Evolutionary conservation across 78 protist species (phyloP).

Genomic region (Dictyostelium purpureum): DNA sequence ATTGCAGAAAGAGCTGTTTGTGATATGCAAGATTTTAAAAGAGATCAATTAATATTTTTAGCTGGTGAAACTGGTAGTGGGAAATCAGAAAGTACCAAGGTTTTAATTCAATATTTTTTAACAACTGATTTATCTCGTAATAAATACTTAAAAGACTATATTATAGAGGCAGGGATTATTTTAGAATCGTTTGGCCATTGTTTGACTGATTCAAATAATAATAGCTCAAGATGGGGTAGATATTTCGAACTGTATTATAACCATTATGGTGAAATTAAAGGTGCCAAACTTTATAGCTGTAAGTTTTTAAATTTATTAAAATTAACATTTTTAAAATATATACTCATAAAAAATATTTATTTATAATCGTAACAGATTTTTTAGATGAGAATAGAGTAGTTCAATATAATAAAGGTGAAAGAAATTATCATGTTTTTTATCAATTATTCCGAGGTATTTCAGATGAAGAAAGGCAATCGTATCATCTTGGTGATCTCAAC

Average conservation of each 20-base stretch:
- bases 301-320: background rate
- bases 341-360: background rate
- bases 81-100: slow-evolving; percentile 93
- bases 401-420: slow-evolving; percentile 54
- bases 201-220: slow-evolving; percentile 47
- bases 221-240: slow-evolving; percentile 80
- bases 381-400: slow-evolving; percentile 66
- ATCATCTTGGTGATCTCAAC: background rate
- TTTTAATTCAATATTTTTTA: slow-evolving; percentile 83
- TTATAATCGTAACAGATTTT: slow-evolving; percentile 8
- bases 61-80: slow-evolving; percentile 97
- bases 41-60: slow-evolving; percentile 35
- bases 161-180: slow-evolving; percentile 58
- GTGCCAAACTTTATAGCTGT: slow-evolving; percentile 62
- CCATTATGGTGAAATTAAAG: slow-evolving; percentile 45
- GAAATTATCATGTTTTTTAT: slow-evolving; percentile 81
- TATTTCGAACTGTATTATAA: slow-evolving; percentile 76
- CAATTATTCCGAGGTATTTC: slow-evolving; percentile 36
- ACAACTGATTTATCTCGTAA: slow-evolving; percentile 47
- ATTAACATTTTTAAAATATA: background rate
- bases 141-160: slow-evolving; percentile 15
- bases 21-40: slow-evolving; percentile 49
- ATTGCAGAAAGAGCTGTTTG: slow-evolving; percentile 21
- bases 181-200: slow-evolving; percentile 84
- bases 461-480: slow-evolving; percentile 49